Conservation (phyloP, 331 rosid species). For the Dryas integrifolia region DNA sequence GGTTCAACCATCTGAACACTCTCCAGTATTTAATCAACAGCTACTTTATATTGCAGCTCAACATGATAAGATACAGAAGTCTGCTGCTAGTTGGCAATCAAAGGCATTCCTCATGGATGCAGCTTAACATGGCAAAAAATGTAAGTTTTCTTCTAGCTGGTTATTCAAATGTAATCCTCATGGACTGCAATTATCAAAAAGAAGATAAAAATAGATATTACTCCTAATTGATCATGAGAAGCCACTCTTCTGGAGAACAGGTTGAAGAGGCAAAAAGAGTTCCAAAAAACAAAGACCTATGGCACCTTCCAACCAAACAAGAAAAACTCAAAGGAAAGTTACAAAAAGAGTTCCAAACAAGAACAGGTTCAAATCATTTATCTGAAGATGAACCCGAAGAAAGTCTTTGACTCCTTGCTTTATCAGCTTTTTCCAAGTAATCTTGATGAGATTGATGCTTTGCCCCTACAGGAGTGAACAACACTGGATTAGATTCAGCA, state of each 20-base stretch:
- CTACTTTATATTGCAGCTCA: too few species aligned
- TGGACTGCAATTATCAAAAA: not conserved
- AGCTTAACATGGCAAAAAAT: slow-evolving; percentile 6
- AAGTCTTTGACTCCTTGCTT: slow-evolving; percentile 89
- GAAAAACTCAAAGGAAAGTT: slow-evolving; percentile 22
- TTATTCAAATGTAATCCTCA: slow-evolving; percentile 6
- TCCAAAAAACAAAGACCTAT: slow-evolving; percentile 23
- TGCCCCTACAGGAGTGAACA: slow-evolving; percentile 48
- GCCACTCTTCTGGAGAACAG: slow-evolving; percentile 7
- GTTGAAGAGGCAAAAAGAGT: slow-evolving; percentile 4
- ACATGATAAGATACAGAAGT: not conserved
- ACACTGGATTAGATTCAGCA: slow-evolving; percentile 14
- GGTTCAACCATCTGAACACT: too few species aligned
- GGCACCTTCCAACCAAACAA: not conserved
- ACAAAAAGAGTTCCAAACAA: not conserved
- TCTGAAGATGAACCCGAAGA: slow-evolving; percentile 65
- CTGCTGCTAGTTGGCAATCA: not conserved
- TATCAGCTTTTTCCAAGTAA: slow-evolving; percentile 86
- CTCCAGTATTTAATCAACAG: too few species aligned
- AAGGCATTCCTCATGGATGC: not conserved
- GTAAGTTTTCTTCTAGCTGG: not conserved
- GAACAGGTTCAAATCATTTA: slow-evolving; percentile 40
- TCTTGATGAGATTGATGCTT: slow-evolving; percentile 94
- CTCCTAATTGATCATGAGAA: slow-evolving; percentile 2
- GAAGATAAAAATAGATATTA: not conserved